Base-by-base conservation (phyloP, 2,329 filamentous ascomycete species). In the Pseudocercospora vitis region DNA sequence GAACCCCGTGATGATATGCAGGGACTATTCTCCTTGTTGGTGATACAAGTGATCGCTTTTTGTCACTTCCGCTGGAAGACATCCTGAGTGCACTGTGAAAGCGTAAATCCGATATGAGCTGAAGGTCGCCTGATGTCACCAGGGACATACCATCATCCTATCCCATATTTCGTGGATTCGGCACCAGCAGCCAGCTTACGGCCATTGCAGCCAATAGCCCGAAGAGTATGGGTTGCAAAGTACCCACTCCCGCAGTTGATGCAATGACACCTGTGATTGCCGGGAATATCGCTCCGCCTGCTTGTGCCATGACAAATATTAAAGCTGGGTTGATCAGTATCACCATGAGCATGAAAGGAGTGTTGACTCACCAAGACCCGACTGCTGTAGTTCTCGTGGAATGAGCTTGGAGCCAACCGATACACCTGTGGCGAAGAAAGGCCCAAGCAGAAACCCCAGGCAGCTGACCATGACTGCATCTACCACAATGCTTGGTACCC, bases 371-470 rank as follows among this genome's bases (percentile, higher is more conserved):
- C 77, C 76, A 24, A 82, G 66, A 3, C 77, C 77, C 2, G 78
- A 74, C 2, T 77, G 68, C 16, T 76, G 74, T 2, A 78, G 72
- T 9, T 77, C 71, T 8, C 71, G 69, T 0, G 75, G 67, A 52
- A 84, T 81, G 0, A 82, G 65, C 54, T 77, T 81, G 0, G 78
- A 76, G 0, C 72, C 80, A 1, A 82, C 74, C 0, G 76, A 78
- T 28, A 85, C 78, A 2, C 77, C 81, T 0, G 79, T 79, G 1
- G 81, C 78, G 57, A 84, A 85, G 18, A 82, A 74, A 0, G 81
- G 81, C 0, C 81, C 82, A 1, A 76, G 77, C 55, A 84, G 81
- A 65, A 84, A 81, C 0, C 81, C 81, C 2, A 84, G 63, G 0
- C 83, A 62, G 50, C 75, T 80, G 52, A 83, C 74, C 0, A 78